These are phyloP conservation scores for Entophlyctis luteolus DNA, from an alignment of 192 early-diverging fungal species.

Conservation along the genomic window DNA sequence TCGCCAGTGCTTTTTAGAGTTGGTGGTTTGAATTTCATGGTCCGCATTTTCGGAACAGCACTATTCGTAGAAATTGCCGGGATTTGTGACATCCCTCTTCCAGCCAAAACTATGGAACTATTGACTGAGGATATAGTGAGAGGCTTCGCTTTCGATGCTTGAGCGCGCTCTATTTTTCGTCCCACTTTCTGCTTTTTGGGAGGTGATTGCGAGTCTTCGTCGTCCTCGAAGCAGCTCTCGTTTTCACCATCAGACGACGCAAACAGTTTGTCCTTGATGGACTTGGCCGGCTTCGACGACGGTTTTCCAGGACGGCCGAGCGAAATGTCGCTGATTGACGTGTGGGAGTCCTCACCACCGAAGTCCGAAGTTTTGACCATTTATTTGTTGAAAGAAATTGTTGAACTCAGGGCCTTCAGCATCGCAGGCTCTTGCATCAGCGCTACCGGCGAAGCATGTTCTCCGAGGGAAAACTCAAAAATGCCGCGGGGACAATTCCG, in stretches of 20 bases:
- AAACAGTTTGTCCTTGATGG: background rate
- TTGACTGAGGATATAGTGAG: background rate
- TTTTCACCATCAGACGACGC: background rate
- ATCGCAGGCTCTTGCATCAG: too few species aligned
- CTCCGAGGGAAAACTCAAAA: too few species aligned
- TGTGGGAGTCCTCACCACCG: too few species aligned
- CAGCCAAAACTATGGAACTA: background rate
- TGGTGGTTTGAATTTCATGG: constrained; percentile 10
- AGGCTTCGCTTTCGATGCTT: background rate
- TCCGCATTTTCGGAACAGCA: background rate
- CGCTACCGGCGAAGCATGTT: too few species aligned
- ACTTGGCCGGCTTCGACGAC: too few species aligned
- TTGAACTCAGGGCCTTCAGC: too few species aligned
- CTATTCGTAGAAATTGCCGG: background rate
- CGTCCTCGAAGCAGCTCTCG: background rate
- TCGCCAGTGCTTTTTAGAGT: constrained; percentile 10
- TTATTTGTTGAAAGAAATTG: too few species aligned
- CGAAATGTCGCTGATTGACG: too few species aligned
- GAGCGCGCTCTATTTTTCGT: background rate
- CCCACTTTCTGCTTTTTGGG: background rate
- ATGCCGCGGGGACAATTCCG: too few species aligned
- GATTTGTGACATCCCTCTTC: too few species aligned
- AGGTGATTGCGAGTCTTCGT: background rate
- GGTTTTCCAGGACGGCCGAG: too few species aligned
- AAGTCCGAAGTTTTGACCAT: too few species aligned